Evolutionary conservation across 73 alveolate species (phyloP).

Genomic region (Paramecium octaurelia): DNA sequence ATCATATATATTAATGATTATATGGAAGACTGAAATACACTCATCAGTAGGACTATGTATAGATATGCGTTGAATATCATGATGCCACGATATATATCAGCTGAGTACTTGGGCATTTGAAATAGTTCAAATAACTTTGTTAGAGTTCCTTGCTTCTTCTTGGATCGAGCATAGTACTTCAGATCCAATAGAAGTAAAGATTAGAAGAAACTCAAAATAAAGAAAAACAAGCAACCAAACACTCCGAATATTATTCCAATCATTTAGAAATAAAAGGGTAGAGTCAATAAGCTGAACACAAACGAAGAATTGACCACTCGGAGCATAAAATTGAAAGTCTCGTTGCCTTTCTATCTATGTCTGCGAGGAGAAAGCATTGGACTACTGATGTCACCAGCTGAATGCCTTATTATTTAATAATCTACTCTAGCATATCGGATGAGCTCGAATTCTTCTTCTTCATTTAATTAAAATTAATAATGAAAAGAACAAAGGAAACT

Average conservation of each 20-base stretch:
- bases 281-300: background rate
- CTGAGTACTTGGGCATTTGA: background rate
- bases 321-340: constrained; percentile 18
- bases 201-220: background rate
- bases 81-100: constrained; percentile 1
- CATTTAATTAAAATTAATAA: background rate
- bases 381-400: constrained; percentile 8
- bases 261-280: constrained; percentile 9
- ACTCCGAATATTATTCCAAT: constrained; percentile 5
- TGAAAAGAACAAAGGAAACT: constrained; percentile 38
- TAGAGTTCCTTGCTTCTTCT: background rate
- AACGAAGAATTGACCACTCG: background rate
- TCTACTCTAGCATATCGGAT: constrained; percentile 33
- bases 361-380: constrained; percentile 16
- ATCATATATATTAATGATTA: background rate
- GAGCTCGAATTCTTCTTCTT: background rate
- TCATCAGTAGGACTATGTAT: background rate
- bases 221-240: background rate
- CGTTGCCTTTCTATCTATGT: background rate
- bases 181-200: constrained; percentile 20
- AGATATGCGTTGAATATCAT: background rate
- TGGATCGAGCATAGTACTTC: constrained; percentile 29
- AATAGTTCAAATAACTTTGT: background rate
- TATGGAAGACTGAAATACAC: background rate
- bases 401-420: background rate